Base-by-base conservation (phyloP, 805 yeast species). In the Citeromyces nyonsensis region DNA sequence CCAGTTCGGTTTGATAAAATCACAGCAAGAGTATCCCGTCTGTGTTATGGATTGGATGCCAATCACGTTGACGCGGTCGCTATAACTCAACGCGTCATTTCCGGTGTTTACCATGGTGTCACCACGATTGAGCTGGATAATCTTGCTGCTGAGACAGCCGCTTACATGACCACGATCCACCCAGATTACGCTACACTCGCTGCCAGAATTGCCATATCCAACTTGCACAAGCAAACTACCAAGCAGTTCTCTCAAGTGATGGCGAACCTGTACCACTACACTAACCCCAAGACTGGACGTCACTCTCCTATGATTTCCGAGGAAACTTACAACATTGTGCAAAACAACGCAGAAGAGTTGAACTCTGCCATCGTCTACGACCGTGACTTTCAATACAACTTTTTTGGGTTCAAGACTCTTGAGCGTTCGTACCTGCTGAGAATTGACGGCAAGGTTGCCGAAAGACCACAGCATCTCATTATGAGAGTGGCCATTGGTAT, bases 171-270 rank as follows among this genome's bases (percentile, higher is more conserved):
- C 37, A 88, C 97, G 9, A 71, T 82, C 40, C 97, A 88, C 55
- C 97, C 97, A n/a, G 97, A 91, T 59, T 86, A 88, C 47, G 95
- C 96, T 18, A 73, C 76, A 28, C 66, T 85, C 45, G 96, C 96
- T 34, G 96, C 97, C 25, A 76, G 98, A 61, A 79, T 88, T 38
- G 96, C 97, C 13, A 77, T 91, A 35, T 82, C 95, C 28, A 84
- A 84, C 54, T 66, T 91, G 50, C 96, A 88, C 63, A 86, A 86
- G 59, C 94, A 85, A 59, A 86, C 96, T 33, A 80, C 84, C 38
- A 80, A 81, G 56, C 79, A 67, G 48, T 88, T 81, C 46, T 77
- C 93, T 26, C 74, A 73, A 44, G 94, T 84, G 31, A 59, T 81
- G 35, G 66, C 67, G 38, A 76, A 77, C 36, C 63, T 88, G 43